Evolutionary conservation across 2,329 filamentous ascomycete genomes (phyloP).

Genomic region (Ambrosiella beaveri): DNA sequence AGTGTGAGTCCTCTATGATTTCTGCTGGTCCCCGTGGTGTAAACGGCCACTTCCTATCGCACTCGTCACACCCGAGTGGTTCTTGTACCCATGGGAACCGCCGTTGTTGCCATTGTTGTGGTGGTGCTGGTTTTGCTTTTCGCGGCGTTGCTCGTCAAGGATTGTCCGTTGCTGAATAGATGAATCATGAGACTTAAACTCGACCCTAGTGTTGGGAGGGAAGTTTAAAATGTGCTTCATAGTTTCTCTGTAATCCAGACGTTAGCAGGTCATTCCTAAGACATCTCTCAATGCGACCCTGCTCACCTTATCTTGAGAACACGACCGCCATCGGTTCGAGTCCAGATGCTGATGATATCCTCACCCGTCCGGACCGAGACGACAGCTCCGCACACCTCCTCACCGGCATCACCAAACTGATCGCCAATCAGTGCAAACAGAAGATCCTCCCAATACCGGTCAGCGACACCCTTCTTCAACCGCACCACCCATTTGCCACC

Average conservation of each 20-base stretch:
- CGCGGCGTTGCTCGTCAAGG: conserved; percentile 79
- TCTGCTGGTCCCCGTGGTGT: conserved; percentile 1
- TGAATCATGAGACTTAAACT: conserved; percentile 92
- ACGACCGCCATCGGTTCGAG: conserved; percentile 75
- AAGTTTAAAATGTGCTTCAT: conserved; percentile 82
- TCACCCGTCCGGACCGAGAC: conserved; percentile 89
- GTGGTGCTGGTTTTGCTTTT: conserved; percentile 46
- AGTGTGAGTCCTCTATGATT: not conserved
- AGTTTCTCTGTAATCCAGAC: conserved; percentile 48
- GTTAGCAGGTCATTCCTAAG: conserved; percentile 1
- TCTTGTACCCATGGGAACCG: not conserved
- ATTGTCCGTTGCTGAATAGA: conserved; percentile 84
- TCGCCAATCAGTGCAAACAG: conserved; percentile 82
- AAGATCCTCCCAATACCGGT: conserved; percentile 93
- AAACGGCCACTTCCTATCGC: conserved; percentile 6
- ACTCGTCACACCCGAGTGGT: not conserved
- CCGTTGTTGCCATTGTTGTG: conserved; percentile 19
- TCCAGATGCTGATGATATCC: conserved; percentile 97
- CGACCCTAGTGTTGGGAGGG: conserved; percentile 73
- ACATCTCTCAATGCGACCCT: not conserved
- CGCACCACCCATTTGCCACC: conserved; percentile 96
- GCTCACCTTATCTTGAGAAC: conserved; percentile 90
- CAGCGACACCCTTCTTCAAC: conserved; percentile 90
- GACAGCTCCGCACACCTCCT: conserved; percentile 89
- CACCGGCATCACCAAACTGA: conserved; percentile 79